Conservation (phyloP, 148 eudicot genomes). For the Drosera capensis region DNA sequence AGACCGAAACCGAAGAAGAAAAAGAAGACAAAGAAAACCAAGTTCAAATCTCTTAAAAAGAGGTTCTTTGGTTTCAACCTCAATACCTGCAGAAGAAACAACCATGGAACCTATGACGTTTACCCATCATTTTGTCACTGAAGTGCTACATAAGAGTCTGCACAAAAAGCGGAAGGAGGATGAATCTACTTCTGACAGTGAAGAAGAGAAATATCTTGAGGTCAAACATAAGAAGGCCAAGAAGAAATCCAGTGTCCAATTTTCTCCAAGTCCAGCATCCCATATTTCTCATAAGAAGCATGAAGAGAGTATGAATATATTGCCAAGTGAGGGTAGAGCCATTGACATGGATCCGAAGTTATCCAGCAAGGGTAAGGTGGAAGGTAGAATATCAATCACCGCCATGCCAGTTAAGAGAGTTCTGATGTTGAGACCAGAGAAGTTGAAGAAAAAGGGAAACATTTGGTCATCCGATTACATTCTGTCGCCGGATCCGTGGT, state of each 20-base stretch:
- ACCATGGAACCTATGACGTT: conserved; percentile 25
- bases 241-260: conserved; percentile 32
- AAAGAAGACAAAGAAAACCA: conserved; percentile 75
- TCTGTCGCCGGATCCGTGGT: conserved; percentile 78
- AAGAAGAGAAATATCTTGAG: conserved; percentile 25
- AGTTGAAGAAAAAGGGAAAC: conserved; percentile 54
- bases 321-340: conserved; percentile 22
- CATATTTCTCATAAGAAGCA: conserved; percentile 21
- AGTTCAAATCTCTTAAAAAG: conserved; percentile 76
- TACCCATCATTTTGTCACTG: conserved; percentile 28
- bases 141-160: conserved; percentile 15
- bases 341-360: conserved; percentile 49
- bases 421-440: conserved; percentile 61
- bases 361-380: conserved; percentile 43
- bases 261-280: conserved; percentile 17
- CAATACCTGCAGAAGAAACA: conserved; percentile 27
- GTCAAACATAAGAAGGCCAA: conserved; percentile 47
- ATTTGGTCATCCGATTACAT: conserved; percentile 65
- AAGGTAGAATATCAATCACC: conserved; percentile 56
- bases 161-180: conserved; percentile 56
- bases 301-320: conserved; percentile 39
- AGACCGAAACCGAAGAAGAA: conserved; percentile 69
- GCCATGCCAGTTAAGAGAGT: conserved; percentile 60
- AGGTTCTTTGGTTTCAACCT: conserved; percentile 46
- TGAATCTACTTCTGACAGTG: conserved; percentile 19